phyloP scores from a whole-genome alignment of 352 stramenopile genomes.

The Pythium guiyangense region DNA sequence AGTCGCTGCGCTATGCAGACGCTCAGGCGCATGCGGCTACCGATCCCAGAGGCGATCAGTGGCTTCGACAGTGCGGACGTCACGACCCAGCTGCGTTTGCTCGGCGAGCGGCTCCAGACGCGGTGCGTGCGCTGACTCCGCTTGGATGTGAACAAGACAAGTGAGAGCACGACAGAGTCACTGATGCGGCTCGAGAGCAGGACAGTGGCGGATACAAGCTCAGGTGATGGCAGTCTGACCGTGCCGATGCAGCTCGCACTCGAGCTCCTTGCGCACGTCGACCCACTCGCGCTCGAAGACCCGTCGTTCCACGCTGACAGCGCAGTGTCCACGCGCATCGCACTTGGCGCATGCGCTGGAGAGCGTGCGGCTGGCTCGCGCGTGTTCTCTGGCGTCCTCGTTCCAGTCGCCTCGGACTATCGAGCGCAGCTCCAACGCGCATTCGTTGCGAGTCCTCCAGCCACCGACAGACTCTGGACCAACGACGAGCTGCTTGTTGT shows the following conservation, averaged over 20 bases:
- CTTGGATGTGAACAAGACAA: no score
- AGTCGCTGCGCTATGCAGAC: background rate
- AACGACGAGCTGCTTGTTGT: background rate
- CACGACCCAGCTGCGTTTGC: background rate
- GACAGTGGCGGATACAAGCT: background rate
- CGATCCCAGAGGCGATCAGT: conserved; percentile 9
- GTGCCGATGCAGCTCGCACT: conserved; percentile 12
- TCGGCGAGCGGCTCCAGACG: conserved; percentile 9
- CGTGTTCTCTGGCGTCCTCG: no score
- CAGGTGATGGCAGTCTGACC: background rate
- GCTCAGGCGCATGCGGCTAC: conserved; percentile 9
- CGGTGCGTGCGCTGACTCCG: conserved; percentile 1
- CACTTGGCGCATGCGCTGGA: background rate
- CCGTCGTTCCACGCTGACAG: background rate
- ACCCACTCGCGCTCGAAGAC: background rate
- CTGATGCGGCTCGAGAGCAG: background rate
- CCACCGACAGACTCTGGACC: background rate
- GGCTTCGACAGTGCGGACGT: background rate
- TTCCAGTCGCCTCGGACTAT: no score
- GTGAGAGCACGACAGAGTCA: background rate
- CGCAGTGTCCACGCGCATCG: background rate
- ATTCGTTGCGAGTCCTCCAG: background rate
- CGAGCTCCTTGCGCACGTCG: conserved; percentile 3
- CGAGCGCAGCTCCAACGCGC: no score
- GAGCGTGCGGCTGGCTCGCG: background rate